A percentile compares a stretch with the other conserved stretches of the same genome.
Evolutionary conservation across 2,329 filamentous ascomycete species (phyloP).

Genomic region (Neofusicoccum sp.): DNA sequence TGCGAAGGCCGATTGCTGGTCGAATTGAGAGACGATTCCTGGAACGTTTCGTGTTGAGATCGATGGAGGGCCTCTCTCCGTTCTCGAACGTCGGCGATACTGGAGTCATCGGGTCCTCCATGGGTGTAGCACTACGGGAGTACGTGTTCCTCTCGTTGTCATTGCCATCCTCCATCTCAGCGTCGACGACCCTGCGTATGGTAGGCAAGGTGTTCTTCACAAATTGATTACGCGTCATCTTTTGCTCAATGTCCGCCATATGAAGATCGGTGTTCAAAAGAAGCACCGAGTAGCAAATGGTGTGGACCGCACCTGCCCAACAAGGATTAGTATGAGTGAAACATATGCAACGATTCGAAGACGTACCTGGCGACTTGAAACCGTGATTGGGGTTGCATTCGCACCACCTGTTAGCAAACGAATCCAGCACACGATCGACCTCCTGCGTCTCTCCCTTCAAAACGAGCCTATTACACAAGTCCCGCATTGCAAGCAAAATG

Average conservation of each 20-base stretch:
- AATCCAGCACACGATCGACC: constrained; percentile 89
- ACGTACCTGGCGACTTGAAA: constrained; percentile 79
- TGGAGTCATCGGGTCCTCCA: constrained; percentile 8
- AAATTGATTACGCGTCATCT: constrained; percentile 95
- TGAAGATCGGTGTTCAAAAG: constrained; percentile 96
- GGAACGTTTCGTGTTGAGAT: constrained; percentile 25
- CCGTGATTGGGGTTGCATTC: constrained; percentile 90
- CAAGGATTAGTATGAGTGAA: neutral
- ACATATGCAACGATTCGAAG: neutral
- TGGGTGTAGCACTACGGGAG: neutral
- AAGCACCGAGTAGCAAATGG: constrained; percentile 94
- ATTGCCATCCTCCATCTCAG: constrained; percentile 31
- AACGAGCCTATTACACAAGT: constrained; percentile 78
- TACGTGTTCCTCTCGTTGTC: constrained; percentile 26
- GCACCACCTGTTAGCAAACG: constrained; percentile 89
- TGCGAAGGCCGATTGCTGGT: constrained; percentile 26
- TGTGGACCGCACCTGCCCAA: constrained; percentile 82
- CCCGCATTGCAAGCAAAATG: constrained; percentile 75
- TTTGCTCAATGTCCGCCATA: constrained; percentile 89
- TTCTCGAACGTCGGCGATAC: constrained; percentile 14
- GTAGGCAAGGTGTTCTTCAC: constrained; percentile 96
- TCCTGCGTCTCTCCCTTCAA: constrained; percentile 94
- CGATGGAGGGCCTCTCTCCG: constrained; percentile 3
- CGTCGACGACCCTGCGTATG: constrained; percentile 74
- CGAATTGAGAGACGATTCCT: constrained; percentile 31